These are phyloP conservation scores for Sugiyamaella neomexicana DNA, from an alignment of 1,139 yeast species.

Conservation along the genomic window DNA sequence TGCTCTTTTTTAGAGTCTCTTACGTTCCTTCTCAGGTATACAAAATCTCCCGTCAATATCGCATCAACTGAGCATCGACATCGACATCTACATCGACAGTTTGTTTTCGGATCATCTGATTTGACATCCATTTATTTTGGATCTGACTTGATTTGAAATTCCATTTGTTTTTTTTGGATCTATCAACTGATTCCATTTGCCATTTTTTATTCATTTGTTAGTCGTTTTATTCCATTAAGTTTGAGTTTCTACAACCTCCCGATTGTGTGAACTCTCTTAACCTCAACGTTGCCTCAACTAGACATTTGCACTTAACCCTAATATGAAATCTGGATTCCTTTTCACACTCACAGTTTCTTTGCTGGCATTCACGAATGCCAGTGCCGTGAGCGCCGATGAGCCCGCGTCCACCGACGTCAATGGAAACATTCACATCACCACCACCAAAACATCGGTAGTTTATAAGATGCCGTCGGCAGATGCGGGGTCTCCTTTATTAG, in stretches of 20 bases:
- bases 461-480: constrained; percentile 17
- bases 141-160: not conserved
- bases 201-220: no score
- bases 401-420: constrained; percentile 1
- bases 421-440: constrained; percentile 14
- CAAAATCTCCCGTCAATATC: no score
- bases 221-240: no score
- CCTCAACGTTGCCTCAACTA: not conserved
- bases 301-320: not conserved
- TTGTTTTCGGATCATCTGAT: not conserved
- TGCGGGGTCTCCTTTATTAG: constrained; percentile 15
- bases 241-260: no score
- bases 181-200: no score
- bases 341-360: constrained; percentile 1
- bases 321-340: constrained; percentile 5
- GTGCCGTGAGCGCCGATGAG: not conserved
- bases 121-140: not conserved
- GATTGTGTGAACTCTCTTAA: no score
- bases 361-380: constrained; percentile 8
- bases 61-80: no score
- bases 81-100: not conserved
- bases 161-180: not conserved
- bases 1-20: no score
- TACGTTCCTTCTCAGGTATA: no score
- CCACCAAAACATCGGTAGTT: constrained; percentile 17